These are phyloP conservation scores for Begonia masoniana DNA, from an alignment of 306 rosid genomes.

Conservation along the genomic window DNA sequence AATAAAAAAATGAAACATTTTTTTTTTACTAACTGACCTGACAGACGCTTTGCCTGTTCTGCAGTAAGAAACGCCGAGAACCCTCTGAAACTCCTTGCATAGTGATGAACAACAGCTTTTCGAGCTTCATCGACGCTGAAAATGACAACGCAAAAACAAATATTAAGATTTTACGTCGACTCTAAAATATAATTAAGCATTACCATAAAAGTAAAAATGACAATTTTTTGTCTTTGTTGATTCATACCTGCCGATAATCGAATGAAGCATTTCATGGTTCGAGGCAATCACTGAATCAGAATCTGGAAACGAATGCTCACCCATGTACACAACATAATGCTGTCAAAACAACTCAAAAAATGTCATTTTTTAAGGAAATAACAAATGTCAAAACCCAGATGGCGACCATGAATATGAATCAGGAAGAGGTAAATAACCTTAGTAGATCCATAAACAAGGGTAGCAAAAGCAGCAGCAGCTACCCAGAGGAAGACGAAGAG, in stretches of 20 bases:
- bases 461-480: too few relatives aligned
- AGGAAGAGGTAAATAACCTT: too few relatives aligned
- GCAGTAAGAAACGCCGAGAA: constrained; percentile 10
- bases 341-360: neutral
- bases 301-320: neutral
- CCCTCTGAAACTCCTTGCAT: constrained; percentile 4
- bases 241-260: constrained; percentile 5
- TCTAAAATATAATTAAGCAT: neutral
- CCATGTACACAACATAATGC: constrained; percentile 12
- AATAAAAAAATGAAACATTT: neutral
- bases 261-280: constrained; percentile 3
- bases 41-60: constrained; percentile 1
- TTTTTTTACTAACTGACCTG: neutral
- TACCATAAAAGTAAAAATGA: neutral
- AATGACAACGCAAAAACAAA: neutral
- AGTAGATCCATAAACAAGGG: too few relatives aligned
- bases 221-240: neutral
- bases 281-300: neutral
- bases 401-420: too few relatives aligned
- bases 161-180: neutral
- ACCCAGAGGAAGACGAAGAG: too few relatives aligned
- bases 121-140: constrained; percentile 1
- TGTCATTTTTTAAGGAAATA: too few relatives aligned
- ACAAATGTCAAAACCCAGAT: too few relatives aligned
- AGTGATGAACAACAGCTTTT: constrained; percentile 2